Conservation (phyloP, 352 stramenopile genomes). For the Globisporangium emineosum region DNA sequence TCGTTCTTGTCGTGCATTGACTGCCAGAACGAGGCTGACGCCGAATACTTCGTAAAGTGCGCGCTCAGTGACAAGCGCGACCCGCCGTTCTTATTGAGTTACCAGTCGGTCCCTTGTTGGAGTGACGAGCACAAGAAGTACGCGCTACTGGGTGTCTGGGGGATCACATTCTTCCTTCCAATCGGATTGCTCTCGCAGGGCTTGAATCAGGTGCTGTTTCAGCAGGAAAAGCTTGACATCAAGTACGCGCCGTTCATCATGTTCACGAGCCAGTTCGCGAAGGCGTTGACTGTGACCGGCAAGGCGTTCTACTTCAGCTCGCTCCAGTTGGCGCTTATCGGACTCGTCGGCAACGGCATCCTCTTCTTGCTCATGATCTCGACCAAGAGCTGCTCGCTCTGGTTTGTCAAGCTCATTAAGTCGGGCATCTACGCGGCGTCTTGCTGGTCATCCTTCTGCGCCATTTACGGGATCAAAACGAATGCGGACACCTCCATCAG, state of each 20-base stretch:
- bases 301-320: slow-evolving; percentile 49
- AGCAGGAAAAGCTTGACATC: slow-evolving; percentile 55
- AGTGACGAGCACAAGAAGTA: slow-evolving; percentile 36
- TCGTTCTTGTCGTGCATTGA: slow-evolving; percentile 51
- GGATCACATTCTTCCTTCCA: slow-evolving; percentile 54
- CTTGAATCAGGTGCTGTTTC: slow-evolving; percentile 67
- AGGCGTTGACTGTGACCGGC: slow-evolving; percentile 37
- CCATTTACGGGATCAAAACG: slow-evolving; percentile 35
- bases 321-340: slow-evolving; percentile 31
- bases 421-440: slow-evolving; percentile 52
- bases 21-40: slow-evolving; percentile 21
- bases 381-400: slow-evolving; percentile 49
- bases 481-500: slow-evolving; percentile 29
- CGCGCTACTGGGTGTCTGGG: slow-evolving; percentile 51
- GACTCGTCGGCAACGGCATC: slow-evolving; percentile 32
- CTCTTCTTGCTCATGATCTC: slow-evolving; percentile 35
- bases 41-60: slow-evolving; percentile 13
- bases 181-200: slow-evolving; percentile 53
- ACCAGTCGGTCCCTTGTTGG: slow-evolving; percentile 45
- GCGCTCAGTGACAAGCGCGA: neutral
- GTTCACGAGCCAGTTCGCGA: slow-evolving; percentile 51
- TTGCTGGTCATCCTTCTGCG: slow-evolving; percentile 47
- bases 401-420: slow-evolving; percentile 57
- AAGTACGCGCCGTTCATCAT: slow-evolving; percentile 56
- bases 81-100: slow-evolving; percentile 39